These are phyloP conservation scores for Tephrocybe sp. DNA, from an alignment of 768 basidiomycete species.

Conservation along the genomic window DNA sequence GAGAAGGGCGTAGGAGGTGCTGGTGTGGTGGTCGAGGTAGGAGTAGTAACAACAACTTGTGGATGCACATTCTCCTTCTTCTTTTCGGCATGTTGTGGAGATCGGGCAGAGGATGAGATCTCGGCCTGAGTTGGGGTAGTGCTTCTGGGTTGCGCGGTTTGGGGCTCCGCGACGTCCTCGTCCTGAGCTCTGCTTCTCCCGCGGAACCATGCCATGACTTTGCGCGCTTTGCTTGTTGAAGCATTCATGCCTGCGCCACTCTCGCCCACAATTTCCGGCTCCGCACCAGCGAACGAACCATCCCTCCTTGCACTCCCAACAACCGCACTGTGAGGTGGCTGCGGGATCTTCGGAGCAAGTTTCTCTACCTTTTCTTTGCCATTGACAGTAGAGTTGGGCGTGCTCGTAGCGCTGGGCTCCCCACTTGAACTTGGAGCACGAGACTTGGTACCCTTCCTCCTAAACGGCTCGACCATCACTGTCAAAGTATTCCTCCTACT, in stretches of 20 bases:
- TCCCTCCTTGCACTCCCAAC: constrained; percentile 5
- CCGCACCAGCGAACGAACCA: constrained; percentile 15
- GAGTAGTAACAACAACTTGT: constrained; percentile 40
- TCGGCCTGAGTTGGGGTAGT: constrained; percentile 28
- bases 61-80: constrained; percentile 21
- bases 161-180: constrained; percentile 17
- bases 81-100: neutral
- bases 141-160: constrained; percentile 16
- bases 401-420: constrained; percentile 8
- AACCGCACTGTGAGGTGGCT: constrained; percentile 13
- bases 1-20: constrained; percentile 22
- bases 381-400: neutral
- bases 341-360: neutral
- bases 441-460: constrained; percentile 39
- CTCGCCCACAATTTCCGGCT: constrained; percentile 30
- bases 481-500: constrained; percentile 79
- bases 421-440: constrained; percentile 28
- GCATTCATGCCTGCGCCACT: constrained; percentile 48
- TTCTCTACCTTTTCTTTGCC: constrained; percentile 6
- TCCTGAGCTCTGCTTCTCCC: constrained; percentile 51
- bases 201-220: constrained; percentile 99
- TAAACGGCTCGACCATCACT: constrained; percentile 81
- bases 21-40: constrained; percentile 24
- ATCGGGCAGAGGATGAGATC: constrained; percentile 15
- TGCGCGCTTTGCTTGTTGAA: constrained; percentile 84